phyloP scores from a whole-genome alignment of 1,284 basidiomycete species.

The Thelephora terrestris region DNA sequence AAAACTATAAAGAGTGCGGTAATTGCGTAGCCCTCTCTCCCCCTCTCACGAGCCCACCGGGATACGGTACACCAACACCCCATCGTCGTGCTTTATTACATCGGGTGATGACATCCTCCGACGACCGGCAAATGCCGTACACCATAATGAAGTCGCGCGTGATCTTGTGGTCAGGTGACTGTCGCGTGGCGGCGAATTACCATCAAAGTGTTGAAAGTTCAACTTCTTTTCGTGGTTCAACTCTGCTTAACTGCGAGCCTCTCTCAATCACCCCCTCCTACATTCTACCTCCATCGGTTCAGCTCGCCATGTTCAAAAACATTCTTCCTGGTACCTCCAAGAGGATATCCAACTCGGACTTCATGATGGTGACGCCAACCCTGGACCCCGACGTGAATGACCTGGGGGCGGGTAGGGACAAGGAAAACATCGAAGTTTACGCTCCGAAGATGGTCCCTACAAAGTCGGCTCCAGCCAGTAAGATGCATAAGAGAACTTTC shows the following conservation, averaged over 20 bases:
- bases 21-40: conserved; percentile 7
- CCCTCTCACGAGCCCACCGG: neutral
- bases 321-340: conserved; percentile 47
- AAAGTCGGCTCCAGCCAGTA: conserved; percentile 12
- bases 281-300: neutral
- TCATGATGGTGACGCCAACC: conserved; percentile 56
- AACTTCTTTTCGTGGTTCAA: conserved; percentile 4
- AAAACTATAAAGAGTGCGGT: conserved; percentile 5
- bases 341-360: conserved; percentile 52
- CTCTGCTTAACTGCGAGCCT: neutral
- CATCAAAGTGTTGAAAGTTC: conserved; percentile 6
- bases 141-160: neutral
- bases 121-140: no score
- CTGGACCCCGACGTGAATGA: conserved; percentile 23
- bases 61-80: conserved; percentile 6
- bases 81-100: neutral
- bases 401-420: conserved; percentile 30
- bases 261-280: neutral
- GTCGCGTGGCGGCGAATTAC: conserved; percentile 3
- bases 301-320: conserved; percentile 56
- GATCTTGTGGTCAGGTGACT: conserved; percentile 2
- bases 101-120: neutral
- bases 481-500: conserved; percentile 17
- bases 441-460: conserved; percentile 21
- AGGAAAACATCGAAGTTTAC: conserved; percentile 44